Conservation (phyloP, 2,329 filamentous ascomycete genomes). For the Aspergillus sp. region DNA sequence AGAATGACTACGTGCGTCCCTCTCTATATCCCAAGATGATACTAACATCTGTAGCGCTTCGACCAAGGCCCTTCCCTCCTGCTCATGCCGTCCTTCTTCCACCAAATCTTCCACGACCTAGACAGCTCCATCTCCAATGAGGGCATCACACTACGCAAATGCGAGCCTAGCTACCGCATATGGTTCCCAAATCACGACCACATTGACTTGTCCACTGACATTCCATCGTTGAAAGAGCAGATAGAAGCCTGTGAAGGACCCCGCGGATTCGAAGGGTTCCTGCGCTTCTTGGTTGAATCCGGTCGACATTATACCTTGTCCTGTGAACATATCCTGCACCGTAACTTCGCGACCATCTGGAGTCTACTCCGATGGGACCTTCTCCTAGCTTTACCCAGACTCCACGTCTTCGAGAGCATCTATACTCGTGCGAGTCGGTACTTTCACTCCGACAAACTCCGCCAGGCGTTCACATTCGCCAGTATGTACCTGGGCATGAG, state of each 20-base stretch:
- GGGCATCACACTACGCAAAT: constrained; percentile 69
- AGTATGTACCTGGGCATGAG: constrained; percentile 86
- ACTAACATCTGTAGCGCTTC: constrained; percentile 55
- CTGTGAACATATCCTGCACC: constrained; percentile 65
- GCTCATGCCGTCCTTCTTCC: constrained; percentile 70
- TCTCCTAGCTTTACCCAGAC: constrained; percentile 57
- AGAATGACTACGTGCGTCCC: constrained; percentile 56
- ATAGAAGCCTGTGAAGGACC: constrained; percentile 73
- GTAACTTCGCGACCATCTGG: constrained; percentile 65
- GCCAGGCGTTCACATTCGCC: constrained; percentile 73
- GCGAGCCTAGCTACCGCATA: constrained; percentile 74
- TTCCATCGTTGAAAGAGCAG: constrained; percentile 69
- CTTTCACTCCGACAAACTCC: constrained; percentile 68
- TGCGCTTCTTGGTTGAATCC: constrained; percentile 66
- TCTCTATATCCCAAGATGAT: neutral
- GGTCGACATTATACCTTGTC: constrained; percentile 71
- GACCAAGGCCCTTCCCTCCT: constrained; percentile 76
- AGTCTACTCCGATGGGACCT: constrained; percentile 63
- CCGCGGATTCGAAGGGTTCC: constrained; percentile 69
- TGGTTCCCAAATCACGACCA: constrained; percentile 68
- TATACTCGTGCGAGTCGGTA: constrained; percentile 67
- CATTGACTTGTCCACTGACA: constrained; percentile 64
- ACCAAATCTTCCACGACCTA: constrained; percentile 68
- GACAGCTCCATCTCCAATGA: constrained; percentile 66
- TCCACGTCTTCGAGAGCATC: constrained; percentile 73